Evolutionary conservation across 2,329 filamentous ascomycete genomes (phyloP), one percentile per base, ranked within the genome.

Genomic region (Talaromyces sp.): DNA sequence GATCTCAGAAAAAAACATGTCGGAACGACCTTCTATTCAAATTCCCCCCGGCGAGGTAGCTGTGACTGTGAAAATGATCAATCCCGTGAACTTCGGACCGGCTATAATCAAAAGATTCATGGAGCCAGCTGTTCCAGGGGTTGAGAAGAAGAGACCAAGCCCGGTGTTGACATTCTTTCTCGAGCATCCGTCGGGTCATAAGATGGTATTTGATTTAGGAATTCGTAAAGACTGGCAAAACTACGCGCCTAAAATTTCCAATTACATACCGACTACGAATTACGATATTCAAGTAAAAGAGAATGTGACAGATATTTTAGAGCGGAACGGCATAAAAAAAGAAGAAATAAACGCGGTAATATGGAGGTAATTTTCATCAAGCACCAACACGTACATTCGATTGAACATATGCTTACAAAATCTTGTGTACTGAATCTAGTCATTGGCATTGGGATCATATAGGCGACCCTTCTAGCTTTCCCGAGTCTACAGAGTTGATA

Each of bases 401-500:
- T 22, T 5, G 43, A 47, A 24, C 19, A 47, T 1, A 3, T 47
- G 43, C 43, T 47, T 47, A 47, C 19, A 24, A 24, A 13, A 9
- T 22, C 3, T 13, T 27, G 6, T 6, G 22, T 22, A 22, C 22
- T 22, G 22, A 3, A 47, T 24, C 24, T 43, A 60, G 58, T 43
- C 75, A 76, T 60, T 70, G 71, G 3, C 77, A 77, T 60, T 80
- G 77, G 71, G 84, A 87, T 68, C 85, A 87, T 64, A 81, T 79
- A 9, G 85, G 84, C 0, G 81, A 85, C 63, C 76, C 79, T 0
- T 77, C 79, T 0, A 74, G 71, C 0, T 87, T 87, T 58, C 82
- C 83, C 0, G 0, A 68, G 0, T 72, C 68, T 0, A 84, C 83
- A 0, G 76, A 81, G 9, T 68, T 87, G 0, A 68, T 86, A 37